Base-by-base conservation (phyloP, 441 rosid species). In the Geranium incanum region DNA sequence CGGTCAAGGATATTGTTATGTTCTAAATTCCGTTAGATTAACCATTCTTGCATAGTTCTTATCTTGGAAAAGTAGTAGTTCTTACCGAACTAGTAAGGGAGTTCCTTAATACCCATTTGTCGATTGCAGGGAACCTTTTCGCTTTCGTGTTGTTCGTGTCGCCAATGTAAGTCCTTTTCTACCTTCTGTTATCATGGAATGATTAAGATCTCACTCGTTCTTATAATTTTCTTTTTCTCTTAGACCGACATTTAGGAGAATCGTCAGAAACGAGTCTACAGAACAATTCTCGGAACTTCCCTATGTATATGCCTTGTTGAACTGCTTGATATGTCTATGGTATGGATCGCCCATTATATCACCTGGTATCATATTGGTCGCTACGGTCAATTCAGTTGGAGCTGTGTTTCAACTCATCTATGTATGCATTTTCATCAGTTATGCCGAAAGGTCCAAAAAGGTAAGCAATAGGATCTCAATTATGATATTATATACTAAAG, bases 241-340 rank as follows among this genome's bases (percentile, higher is more conserved):
- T 84, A 89, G 95, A 80, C 87, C 92, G 48, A 89, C 95, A 2
- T 89, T 89, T 80, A 79, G 82, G 75, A 85, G 95, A 77, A 85
- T 89, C 23, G 72, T 88, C 80, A 85, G 92, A 81, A 89, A 88
- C 78, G 70, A 28, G 66, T 83, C 95, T 0, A 89, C 87, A 0
- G 89, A 88, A 78, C 86, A 82, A 55, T 89, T 89, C 80, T 89
- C 91, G 0, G 95, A 88, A 72, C 80, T 88, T 80, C 95, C 95
- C 18, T 89, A 88, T 63, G 36, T 88, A 68, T 89, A 88, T 73
- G 81, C 87, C 6, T 85, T 89, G 72, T 76, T 88, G 78, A 89
- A 86, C 79, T 89, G 95, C 78, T 82, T 87, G 86, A 83, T 89
- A 71, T 83, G 83, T 74, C 68, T 81, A 74, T 89, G 92, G 95